A percentile compares a stretch with the other conserved stretches of the same genome.
phyloP scores from a whole-genome alignment of 768 basidiomycete genomes.

The Clathrus columnatus region DNA sequence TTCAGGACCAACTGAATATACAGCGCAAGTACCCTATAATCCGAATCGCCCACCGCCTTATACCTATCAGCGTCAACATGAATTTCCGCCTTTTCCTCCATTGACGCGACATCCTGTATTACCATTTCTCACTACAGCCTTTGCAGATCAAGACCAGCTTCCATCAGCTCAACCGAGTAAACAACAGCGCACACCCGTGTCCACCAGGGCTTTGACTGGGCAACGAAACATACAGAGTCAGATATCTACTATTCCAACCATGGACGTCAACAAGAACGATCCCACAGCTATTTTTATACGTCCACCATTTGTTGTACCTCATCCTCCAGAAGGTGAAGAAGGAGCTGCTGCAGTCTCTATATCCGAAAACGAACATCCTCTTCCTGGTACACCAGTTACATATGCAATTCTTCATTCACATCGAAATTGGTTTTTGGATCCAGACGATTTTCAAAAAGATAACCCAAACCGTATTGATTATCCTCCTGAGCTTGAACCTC shows the following conservation, averaged over 20 bases:
- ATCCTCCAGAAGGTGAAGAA: constrained; percentile 27
- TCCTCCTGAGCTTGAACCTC: constrained; percentile 71
- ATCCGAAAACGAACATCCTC: constrained; percentile 33
- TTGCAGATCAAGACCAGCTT: background rate
- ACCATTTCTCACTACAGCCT: constrained; percentile 8
- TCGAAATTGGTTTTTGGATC: constrained; percentile 71
- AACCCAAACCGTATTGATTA: constrained; percentile 55
- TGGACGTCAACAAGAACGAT: constrained; percentile 61
- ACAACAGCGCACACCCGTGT: background rate
- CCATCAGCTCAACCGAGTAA: background rate
- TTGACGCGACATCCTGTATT: constrained; percentile 8
- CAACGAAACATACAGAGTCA: constrained; percentile 3
- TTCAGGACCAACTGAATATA: background rate
- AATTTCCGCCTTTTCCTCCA: constrained; percentile 10
- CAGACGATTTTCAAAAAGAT: constrained; percentile 43
- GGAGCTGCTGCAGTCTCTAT: background rate
- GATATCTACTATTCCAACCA: constrained; percentile 15
- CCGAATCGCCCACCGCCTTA: constrained; percentile 8
- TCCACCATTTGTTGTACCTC: constrained; percentile 60
- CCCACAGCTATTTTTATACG: constrained; percentile 60
- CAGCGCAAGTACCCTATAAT: constrained; percentile 6
- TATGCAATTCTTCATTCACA: constrained; percentile 68
- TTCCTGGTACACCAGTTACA: constrained; percentile 29
- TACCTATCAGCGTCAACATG: constrained; percentile 8
- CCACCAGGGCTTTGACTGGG: background rate